These are phyloP conservation scores for Sordariomycetes sp. DNA, from an alignment of 2,329 filamentous ascomycete species.

Conservation along the genomic window DNA sequence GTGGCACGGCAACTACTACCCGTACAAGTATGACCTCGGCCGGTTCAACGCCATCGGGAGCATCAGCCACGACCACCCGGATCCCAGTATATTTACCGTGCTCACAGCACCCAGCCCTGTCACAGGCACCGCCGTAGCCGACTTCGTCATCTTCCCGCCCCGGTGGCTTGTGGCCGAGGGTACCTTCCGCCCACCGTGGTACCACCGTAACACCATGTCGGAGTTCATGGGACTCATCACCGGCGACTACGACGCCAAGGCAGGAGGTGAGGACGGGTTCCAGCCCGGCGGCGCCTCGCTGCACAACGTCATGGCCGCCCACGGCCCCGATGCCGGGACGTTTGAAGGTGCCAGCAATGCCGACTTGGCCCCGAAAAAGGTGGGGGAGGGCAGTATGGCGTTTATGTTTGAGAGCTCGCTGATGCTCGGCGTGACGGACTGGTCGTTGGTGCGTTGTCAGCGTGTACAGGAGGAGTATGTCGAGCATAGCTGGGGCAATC, in stretches of 20 bases:
- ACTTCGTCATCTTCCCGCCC: conserved; percentile 59
- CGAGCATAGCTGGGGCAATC: background rate
- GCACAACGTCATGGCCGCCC: conserved; percentile 49
- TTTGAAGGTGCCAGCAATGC: conserved; percentile 33
- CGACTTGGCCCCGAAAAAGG: conserved; percentile 23
- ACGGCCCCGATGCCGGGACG: conserved; percentile 32
- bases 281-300: conserved; percentile 28
- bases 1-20: conserved; percentile 61
- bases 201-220: conserved; percentile 49
- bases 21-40: conserved; percentile 45
- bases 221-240: conserved; percentile 45
- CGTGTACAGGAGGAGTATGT: conserved; percentile 2
- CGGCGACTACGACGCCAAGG: conserved; percentile 16
- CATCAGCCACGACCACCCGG: conserved; percentile 52
- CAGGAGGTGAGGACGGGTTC: conserved; percentile 18
- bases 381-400: conserved; percentile 29
- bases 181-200: conserved; percentile 56
- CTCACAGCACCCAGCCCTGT: conserved; percentile 46
- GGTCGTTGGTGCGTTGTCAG: background rate
- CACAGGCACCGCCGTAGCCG: conserved; percentile 43
- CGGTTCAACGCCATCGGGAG: conserved; percentile 48
- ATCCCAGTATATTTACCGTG: conserved; percentile 57
- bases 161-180: conserved; percentile 52
- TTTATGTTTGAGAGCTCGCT: conserved; percentile 36
- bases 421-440: conserved; percentile 19